Base-by-base conservation (phyloP, 2,329 filamentous ascomycete genomes). In the Claviceps fusiformis region DNA sequence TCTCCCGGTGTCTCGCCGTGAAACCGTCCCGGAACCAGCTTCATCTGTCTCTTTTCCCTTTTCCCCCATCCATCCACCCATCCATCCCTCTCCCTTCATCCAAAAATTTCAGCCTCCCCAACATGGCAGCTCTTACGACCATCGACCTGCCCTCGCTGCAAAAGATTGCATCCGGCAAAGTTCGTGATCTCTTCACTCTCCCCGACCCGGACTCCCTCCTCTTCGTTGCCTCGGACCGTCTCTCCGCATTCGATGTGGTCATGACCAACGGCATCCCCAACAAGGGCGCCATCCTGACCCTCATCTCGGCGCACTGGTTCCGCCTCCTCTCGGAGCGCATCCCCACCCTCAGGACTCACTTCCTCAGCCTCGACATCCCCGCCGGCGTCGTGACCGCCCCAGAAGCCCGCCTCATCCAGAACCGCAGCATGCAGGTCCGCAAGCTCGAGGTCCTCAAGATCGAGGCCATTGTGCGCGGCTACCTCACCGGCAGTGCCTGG, bases 201-300 rank as follows among this genome's bases (percentile, higher is more conserved):
- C 81, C 88, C 66, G 73, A 81, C 55, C 56, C 62, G 47, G 52
- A 59, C 45, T 86, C 81, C 2, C 80, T 95, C 5, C 83, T 95
- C 55, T 92, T 95, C 67, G 83, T 91, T 55, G 86, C 88, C 29
- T 87, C 88, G 15, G 91, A 96, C 73, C 86, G 93, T 61, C 93
- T 96, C 68, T 95, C 89, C 29, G 93, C 93, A 55, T 97, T 92
- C 75, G 92, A 97, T 78, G 89, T 95, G 62, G 82, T 95, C 62
- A 83, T 95, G 77, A 74, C 80, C 63, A 96, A 93, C 63, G 74
- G 74, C 59, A 73, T 79, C 52, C 73, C 74, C 49, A 65, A 72
- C 65, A 82, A 82, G 71, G 79, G 79, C 60, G 67, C 68, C 56
- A 70, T 80, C 53, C 70, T 81, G 52, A 77, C 73, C 33, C 64